Percentiles rank a stretch among this genome's conserved stretches.
phyloP scores from a whole-genome alignment of 768 basidiomycete species.

The Dioszegia crocea region DNA sequence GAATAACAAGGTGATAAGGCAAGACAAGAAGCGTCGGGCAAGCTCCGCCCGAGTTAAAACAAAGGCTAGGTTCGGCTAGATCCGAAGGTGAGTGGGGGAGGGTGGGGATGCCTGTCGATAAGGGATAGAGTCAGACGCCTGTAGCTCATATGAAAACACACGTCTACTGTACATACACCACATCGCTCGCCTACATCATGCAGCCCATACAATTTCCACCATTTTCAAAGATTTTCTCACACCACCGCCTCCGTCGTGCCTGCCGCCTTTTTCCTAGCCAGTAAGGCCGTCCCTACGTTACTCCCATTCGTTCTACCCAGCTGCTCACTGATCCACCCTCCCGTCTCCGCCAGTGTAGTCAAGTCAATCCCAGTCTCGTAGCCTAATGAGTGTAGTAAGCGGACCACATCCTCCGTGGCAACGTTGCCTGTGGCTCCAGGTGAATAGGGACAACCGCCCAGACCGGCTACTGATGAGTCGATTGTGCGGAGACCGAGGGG shows the following conservation, averaged over 20 bases:
- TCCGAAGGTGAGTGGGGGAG: no score
- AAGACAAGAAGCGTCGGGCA: not conserved
- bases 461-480: conserved; percentile 75
- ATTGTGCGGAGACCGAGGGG: conserved; percentile 72
- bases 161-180: no score
- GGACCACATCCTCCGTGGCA: conserved; percentile 82
- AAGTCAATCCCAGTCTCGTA: conserved; percentile 62
- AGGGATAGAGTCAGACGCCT: no score
- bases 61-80: no score
- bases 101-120: no score
- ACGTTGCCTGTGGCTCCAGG: conserved; percentile 95
- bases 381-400: conserved; percentile 66
- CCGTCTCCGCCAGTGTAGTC: conserved; percentile 66
- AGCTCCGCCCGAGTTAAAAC: not conserved
- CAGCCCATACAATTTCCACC: no score
- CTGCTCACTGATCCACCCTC: conserved; percentile 72
- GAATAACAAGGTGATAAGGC: not conserved
- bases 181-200: no score
- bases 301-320: conserved; percentile 69
- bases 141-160: no score
- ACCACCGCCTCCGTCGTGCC: no score
- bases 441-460: conserved; percentile 93
- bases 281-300: conserved; percentile 70
- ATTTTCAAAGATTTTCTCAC: no score
- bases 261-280: conserved; percentile 47